Conservation (phyloP, 345 rosid species). For the Salix exigua region DNA sequence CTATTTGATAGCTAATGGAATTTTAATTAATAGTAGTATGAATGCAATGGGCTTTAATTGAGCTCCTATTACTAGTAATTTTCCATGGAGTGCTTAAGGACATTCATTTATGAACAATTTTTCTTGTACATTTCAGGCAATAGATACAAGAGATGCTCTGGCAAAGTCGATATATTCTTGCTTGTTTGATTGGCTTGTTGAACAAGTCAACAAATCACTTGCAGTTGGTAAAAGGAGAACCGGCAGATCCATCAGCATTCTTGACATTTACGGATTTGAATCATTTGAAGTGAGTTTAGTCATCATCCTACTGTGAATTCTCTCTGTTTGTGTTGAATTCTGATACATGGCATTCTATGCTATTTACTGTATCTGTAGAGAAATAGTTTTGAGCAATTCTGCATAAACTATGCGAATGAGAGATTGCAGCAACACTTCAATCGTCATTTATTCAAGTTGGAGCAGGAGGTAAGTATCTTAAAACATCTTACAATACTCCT, state of each 20-base stretch:
- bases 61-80: background rate
- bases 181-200: conserved; percentile 94
- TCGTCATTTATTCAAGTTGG: conserved; percentile 94
- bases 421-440: conserved; percentile 98
- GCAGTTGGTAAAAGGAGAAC: conserved; percentile 91
- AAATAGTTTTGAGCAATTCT: conserved; percentile 98
- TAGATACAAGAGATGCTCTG: conserved; percentile 85
- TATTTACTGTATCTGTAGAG: conserved; percentile 48
- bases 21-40: background rate
- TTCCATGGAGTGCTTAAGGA: background rate
- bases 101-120: background rate
- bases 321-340: background rate
- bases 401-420: conserved; percentile 98
- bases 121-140: conserved; percentile 53
- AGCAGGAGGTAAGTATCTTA: conserved; percentile 73
- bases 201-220: conserved; percentile 91
- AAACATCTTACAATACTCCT: background rate
- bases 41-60: background rate
- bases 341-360: conserved; percentile 10
- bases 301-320: conserved; percentile 14
- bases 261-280: conserved; percentile 98
- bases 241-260: conserved; percentile 98
- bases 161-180: conserved; percentile 92
- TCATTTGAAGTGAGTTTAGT: conserved; percentile 75
- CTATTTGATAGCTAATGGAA: background rate